Conservation (phyloP, 1,284 basidiomycete genomes). For the Neotropicomus parvogracilis region DNA sequence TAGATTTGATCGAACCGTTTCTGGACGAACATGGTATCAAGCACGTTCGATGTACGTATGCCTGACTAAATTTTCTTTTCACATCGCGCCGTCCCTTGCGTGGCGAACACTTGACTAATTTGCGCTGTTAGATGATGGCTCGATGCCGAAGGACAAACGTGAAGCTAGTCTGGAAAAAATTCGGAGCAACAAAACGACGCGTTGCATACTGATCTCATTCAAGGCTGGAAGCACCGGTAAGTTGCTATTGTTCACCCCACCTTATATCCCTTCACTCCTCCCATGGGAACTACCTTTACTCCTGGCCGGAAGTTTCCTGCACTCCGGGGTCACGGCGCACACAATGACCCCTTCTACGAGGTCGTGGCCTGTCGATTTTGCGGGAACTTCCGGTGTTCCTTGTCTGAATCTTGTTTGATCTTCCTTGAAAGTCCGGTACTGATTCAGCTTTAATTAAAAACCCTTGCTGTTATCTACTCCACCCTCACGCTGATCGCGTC, state of each 20-base stretch:
- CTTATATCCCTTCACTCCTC: neutral
- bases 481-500: slow-evolving; percentile 1
- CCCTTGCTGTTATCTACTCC: neutral
- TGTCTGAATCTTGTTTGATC: neutral
- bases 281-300: neutral
- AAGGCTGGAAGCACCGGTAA: slow-evolving; percentile 89
- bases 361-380: neutral
- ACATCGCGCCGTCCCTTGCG: neutral
- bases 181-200: slow-evolving; percentile 52
- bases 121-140: slow-evolving; percentile 71
- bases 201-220: slow-evolving; percentile 92
- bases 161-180: slow-evolving; percentile 75
- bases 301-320: neutral
- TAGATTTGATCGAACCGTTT: slow-evolving; percentile 85
- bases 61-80: slow-evolving; percentile 1
- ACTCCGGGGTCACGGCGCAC: neutral
- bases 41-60: slow-evolving; percentile 80
- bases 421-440: slow-evolving; percentile 3
- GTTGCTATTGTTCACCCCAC: slow-evolving; percentile 10
- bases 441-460: slow-evolving; percentile 11
- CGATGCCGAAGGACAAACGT: slow-evolving; percentile 75
- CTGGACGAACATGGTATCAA: slow-evolving; percentile 60
- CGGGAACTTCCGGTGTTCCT: neutral
- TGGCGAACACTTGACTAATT: slow-evolving; percentile 5
- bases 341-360: neutral